Conservation (phyloP, 1,139 yeast genomes). For the Hansenula anomala region DNA sequence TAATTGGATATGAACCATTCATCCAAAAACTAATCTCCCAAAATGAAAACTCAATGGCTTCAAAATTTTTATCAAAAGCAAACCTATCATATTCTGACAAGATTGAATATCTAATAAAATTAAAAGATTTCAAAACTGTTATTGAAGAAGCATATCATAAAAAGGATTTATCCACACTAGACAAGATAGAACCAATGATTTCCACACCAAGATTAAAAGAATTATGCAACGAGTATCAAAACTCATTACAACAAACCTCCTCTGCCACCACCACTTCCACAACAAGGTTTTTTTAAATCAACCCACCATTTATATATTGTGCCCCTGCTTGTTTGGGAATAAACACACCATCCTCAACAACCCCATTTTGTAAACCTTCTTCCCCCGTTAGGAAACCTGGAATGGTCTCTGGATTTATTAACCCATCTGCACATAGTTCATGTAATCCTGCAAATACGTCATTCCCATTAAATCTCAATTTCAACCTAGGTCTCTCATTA, state of each 20-base stretch:
- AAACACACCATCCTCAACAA: conserved; percentile 36
- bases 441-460: conserved; percentile 82
- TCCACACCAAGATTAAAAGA: conserved; percentile 6
- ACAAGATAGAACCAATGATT: background rate
- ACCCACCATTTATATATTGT: background rate
- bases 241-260: background rate
- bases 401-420: conserved; percentile 46
- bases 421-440: conserved; percentile 54
- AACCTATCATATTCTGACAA: conserved; percentile 25
- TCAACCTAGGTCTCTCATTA: conserved; percentile 29
- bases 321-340: background rate
- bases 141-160: conserved; percentile 54
- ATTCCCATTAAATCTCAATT: conserved; percentile 55
- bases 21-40: conserved; percentile 26
- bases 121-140: conserved; percentile 52
- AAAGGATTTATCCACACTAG: conserved; percentile 45
- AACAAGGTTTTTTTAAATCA: conserved; percentile 2
- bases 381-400: conserved; percentile 86
- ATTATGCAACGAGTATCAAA: conserved; percentile 3
- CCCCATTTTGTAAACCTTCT: conserved; percentile 49
- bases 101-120: conserved; percentile 45
- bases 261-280: no score
- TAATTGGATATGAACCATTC: conserved; percentile 71
- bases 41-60: conserved; percentile 12
- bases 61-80: conserved; percentile 9